A percentile compares a stretch with the other conserved stretches of the same genome.
Conservation (phyloP, 495 filamentous ascomycete genomes). For the Aspergillus steynii region DNA sequence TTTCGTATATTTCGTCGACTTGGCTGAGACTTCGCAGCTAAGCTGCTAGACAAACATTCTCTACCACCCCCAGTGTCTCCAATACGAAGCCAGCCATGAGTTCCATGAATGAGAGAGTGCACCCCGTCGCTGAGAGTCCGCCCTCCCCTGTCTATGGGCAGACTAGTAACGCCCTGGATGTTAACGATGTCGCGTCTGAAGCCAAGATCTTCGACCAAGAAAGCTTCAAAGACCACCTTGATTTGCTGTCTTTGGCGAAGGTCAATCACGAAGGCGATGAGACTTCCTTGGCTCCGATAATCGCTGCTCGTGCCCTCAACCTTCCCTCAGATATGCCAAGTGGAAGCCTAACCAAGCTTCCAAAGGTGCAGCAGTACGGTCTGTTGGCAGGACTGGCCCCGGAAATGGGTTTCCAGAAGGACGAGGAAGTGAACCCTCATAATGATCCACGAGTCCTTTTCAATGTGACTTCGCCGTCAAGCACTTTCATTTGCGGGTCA, state of each 20-base stretch:
- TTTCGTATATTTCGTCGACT: too few species aligned
- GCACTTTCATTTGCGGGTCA: slow-evolving; percentile 73
- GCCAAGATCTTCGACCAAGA: not conserved
- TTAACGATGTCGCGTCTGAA: not conserved
- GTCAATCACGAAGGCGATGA: not conserved
- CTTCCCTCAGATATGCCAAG: not conserved
- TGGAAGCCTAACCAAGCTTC: not conserved
- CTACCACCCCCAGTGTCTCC: too few species aligned
- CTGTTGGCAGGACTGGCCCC: not conserved
- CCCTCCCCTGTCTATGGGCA: not conserved
- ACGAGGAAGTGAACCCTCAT: not conserved
- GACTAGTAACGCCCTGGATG: too few species aligned
- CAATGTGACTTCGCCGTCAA: slow-evolving; percentile 68
- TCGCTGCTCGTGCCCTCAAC: slow-evolving; percentile 5
- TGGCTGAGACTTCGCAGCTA: too few species aligned
- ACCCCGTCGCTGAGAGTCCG: too few species aligned
- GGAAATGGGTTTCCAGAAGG: not conserved
- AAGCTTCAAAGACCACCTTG: not conserved
- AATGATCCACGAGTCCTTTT: slow-evolving; percentile 57
- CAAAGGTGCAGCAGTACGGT: not conserved
- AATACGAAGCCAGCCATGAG: too few species aligned
- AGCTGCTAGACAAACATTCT: too few species aligned
- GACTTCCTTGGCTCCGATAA: slow-evolving; percentile 10
- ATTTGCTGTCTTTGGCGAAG: not conserved
- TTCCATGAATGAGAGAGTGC: too few species aligned